Conservation (phyloP, 1,284 basidiomycete genomes). For the Waitea zeae region DNA sequence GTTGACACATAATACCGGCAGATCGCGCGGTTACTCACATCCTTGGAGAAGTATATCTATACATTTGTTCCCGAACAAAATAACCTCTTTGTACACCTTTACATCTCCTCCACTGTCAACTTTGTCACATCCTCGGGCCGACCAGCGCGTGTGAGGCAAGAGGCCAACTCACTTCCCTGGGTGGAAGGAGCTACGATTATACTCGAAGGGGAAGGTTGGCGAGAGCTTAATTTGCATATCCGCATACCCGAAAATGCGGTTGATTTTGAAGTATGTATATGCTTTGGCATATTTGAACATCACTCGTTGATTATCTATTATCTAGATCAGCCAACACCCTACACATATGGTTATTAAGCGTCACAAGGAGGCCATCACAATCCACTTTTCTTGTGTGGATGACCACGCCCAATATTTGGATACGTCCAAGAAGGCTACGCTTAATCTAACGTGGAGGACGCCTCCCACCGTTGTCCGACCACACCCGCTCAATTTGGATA, state of each 20-base stretch:
- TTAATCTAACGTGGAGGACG: not conserved
- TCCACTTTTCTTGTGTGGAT: not conserved
- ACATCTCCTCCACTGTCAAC: conserved; percentile 7
- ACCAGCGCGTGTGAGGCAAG: not conserved
- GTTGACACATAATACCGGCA: conserved; percentile 2
- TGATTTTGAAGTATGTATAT: conserved; percentile 5
- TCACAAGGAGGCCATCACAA: not conserved
- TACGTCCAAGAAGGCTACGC: not conserved
- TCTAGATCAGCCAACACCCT: not conserved
- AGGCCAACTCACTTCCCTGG: conserved; percentile 5
- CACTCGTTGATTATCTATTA: not conserved
- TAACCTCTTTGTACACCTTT: conserved; percentile 9
- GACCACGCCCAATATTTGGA: not conserved
- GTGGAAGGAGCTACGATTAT: conserved; percentile 6
- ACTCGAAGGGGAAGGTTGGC: conserved; percentile 1
- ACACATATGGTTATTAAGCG: not conserved
- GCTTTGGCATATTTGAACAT: not conserved
- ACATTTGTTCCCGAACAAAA: conserved; percentile 5
- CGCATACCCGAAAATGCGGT: conserved; percentile 5
- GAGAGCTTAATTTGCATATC: conserved; percentile 4
- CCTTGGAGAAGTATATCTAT: conserved; percentile 10
- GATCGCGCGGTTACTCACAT: conserved; percentile 7
- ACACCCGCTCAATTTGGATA: conserved; percentile 9
- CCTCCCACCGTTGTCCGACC: conserved; percentile 4
- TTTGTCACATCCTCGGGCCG: not conserved